phyloP scores from a whole-genome alignment of 2,329 filamentous ascomycete genomes.

The Penicillium janthinellum region DNA sequence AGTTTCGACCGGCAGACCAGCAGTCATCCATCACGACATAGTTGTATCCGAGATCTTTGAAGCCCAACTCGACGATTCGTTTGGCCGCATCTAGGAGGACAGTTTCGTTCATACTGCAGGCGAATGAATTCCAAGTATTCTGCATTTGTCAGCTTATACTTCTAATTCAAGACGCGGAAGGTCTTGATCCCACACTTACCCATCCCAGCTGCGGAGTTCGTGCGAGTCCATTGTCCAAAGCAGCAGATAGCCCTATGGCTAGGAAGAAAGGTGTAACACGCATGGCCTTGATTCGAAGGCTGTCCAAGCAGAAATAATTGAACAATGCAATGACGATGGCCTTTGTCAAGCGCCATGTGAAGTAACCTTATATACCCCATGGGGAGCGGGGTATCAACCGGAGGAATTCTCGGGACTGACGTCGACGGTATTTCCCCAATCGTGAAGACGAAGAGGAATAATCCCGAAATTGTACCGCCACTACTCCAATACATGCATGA shows the following conservation, averaged over 20 bases:
- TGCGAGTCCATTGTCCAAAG: constrained; percentile 46
- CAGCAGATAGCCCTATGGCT: constrained; percentile 20
- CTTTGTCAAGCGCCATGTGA: background rate
- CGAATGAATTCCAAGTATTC: constrained; percentile 47
- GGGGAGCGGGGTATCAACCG: constrained; percentile 5
- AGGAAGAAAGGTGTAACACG: constrained; percentile 14
- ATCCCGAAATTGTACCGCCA: constrained; percentile 6
- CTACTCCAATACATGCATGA: background rate
- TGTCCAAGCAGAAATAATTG: background rate
- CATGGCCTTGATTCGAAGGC: background rate
- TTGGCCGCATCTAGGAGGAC: constrained; percentile 48
- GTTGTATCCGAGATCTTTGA: constrained; percentile 50
- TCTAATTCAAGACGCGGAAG: background rate
- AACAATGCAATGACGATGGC: background rate
- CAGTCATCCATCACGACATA: constrained; percentile 57
- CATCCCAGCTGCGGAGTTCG: constrained; percentile 48
- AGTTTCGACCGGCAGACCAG: constrained; percentile 51
- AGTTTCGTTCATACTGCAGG: constrained; percentile 48
- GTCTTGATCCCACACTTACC: constrained; percentile 25
- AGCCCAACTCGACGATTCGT: constrained; percentile 45
- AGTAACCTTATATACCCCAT: constrained; percentile 6
- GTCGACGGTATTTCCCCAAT: background rate
- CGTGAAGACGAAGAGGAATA: background rate
- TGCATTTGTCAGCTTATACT: background rate
- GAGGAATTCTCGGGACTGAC: background rate